phyloP scores from a whole-genome alignment of 768 basidiomycete genomes.

The Xerocomellus intermedius region DNA sequence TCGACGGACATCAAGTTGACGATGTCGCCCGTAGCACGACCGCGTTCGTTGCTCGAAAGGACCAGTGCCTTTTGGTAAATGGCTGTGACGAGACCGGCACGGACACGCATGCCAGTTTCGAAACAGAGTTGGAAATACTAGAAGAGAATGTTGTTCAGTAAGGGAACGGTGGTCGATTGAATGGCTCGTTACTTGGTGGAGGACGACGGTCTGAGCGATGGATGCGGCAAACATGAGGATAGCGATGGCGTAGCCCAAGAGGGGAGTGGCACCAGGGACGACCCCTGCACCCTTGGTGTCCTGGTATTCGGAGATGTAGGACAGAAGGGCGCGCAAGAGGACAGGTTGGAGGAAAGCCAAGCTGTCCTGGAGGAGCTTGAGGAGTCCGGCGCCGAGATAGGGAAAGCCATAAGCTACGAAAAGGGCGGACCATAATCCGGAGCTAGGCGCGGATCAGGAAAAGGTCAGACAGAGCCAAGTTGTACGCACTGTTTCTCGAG shows the following conservation, averaged over 20 bases:
- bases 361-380: constrained; percentile 80
- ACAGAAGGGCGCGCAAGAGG: constrained; percentile 72
- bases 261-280: constrained; percentile 31
- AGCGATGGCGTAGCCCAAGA: constrained; percentile 77
- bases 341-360: constrained; percentile 87
- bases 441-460: constrained; percentile 34
- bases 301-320: constrained; percentile 82
- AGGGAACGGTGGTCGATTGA: neutral
- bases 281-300: constrained; percentile 35
- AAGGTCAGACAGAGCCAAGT: neutral
- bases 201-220: constrained; percentile 70
- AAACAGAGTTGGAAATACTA: constrained; percentile 86
- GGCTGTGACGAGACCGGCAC: constrained; percentile 79
- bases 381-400: constrained; percentile 54
- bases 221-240: constrained; percentile 78
- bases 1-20: constrained; percentile 94
- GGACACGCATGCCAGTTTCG: constrained; percentile 90
- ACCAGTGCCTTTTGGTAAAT: constrained; percentile 88
- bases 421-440: constrained; percentile 71
- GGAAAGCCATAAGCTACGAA: constrained; percentile 77
- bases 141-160: neutral
- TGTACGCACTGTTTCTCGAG: constrained; percentile 60
- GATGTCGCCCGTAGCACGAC: constrained; percentile 84
- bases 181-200: constrained; percentile 63
- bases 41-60: constrained; percentile 81